Evolutionary conservation across 1,284 basidiomycete genomes (phyloP).

Genomic region (Cutaneotrichosporon daszewskae): DNA sequence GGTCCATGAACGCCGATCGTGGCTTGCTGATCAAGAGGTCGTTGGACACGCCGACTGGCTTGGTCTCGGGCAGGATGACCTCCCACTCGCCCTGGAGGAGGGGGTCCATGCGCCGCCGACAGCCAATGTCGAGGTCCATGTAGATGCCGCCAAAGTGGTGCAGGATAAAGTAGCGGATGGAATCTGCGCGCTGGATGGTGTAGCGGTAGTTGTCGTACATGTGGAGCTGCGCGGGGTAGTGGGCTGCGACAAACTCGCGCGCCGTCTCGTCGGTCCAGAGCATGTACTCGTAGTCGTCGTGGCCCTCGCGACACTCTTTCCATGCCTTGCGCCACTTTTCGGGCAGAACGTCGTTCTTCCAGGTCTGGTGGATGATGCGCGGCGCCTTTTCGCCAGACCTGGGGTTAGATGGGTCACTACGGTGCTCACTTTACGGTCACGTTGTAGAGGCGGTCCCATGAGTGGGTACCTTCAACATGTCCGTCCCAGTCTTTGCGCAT

Average conservation of each 20-base stretch:
- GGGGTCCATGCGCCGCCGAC: conserved; percentile 80
- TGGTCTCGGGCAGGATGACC: conserved; percentile 87
- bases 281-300: conserved; percentile 95
- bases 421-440: conserved; percentile 35
- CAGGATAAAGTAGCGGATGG: conserved; percentile 95
- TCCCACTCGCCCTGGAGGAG: conserved; percentile 69
- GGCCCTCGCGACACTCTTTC: conserved; percentile 73
- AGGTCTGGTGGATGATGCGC: conserved; percentile 94
- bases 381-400: conserved; percentile 65
- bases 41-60: conserved; percentile 94
- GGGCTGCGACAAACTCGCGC: conserved; percentile 76
- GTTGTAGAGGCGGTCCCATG: conserved; percentile 40
- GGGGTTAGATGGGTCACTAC: background rate
- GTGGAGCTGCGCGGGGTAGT: conserved; percentile 88
- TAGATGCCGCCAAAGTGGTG: conserved; percentile 94
- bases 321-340: conserved; percentile 74
- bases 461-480: conserved; percentile 27
- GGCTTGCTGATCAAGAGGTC: conserved; percentile 91
- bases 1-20: conserved; percentile 81
- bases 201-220: conserved; percentile 91
- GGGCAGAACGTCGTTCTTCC: conserved; percentile 87
- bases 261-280: conserved; percentile 93
- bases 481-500: conserved; percentile 45
- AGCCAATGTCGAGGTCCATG: conserved; percentile 95
- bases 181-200: conserved; percentile 92